A percentile compares a stretch with the other conserved stretches of the same genome.
These are phyloP conservation scores for Metroxylon sagu DNA, from an alignment of 176 grass and related monocot genomes.

Conservation along the genomic window DNA sequence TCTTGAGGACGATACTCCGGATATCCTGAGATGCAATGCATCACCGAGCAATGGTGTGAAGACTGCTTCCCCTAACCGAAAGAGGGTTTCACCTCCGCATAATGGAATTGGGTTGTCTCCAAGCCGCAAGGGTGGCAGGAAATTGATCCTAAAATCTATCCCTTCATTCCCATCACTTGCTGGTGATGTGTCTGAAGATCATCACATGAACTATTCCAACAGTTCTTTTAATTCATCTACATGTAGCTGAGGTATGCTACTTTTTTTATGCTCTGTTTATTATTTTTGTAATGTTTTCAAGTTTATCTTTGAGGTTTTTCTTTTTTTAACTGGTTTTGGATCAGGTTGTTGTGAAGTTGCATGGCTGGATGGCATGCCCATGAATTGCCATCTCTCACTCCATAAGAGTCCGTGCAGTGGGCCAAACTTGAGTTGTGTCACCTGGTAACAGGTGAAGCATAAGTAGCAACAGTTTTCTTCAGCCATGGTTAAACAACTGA, in stretches of 20 bases:
- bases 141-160: slow-evolving; percentile 90
- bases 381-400: no score
- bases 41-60: slow-evolving; percentile 42
- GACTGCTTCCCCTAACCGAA: slow-evolving; percentile 82
- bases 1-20: slow-evolving; percentile 43
- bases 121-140: slow-evolving; percentile 70
- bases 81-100: slow-evolving; percentile 87
- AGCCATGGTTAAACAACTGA: no score
- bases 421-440: no score
- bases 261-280: not conserved
- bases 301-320: no score
- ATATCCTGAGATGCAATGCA: slow-evolving; percentile 30
- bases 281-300: no score
- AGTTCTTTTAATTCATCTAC: slow-evolving; percentile 28
- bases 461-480: no score
- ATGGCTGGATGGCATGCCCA: no score
- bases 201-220: slow-evolving; percentile 28
- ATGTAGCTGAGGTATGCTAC: slow-evolving; percentile 20
- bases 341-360: no score
- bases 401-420: no score
- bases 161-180: slow-evolving; percentile 76
- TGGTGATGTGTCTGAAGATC: slow-evolving; percentile 27
- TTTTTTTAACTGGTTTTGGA: no score
- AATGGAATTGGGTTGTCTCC: slow-evolving; percentile 33
- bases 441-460: no score